phyloP scores from a whole-genome alignment of 129 eudicot genomes.

The Solidago caesia region DNA sequence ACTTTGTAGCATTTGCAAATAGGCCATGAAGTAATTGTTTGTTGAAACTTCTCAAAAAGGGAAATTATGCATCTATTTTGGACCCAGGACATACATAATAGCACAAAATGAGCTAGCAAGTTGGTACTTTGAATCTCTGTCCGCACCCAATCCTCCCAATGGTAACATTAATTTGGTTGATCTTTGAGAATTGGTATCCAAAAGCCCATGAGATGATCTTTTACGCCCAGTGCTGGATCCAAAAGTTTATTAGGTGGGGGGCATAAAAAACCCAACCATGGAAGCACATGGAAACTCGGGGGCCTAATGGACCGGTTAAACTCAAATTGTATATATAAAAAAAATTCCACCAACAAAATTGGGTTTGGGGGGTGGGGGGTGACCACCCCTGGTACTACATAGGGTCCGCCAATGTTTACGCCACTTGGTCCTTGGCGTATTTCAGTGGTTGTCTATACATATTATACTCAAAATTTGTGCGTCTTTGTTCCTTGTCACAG shows the following conservation, averaged over 20 bases:
- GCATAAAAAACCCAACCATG: too few species aligned
- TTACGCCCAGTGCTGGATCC: too few species aligned
- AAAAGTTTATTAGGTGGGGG: too few species aligned
- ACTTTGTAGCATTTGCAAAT: neutral
- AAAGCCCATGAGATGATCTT: neutral
- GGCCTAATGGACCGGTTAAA: too few species aligned
- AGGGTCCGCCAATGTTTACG: too few species aligned
- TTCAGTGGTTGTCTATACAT: constrained; percentile 10
- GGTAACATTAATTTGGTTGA: neutral
- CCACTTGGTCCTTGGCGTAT: neutral
- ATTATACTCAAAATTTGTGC: neutral
- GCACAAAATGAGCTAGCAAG: neutral
- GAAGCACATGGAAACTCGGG: too few species aligned
- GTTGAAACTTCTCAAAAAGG: neutral
- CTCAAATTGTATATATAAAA: too few species aligned
- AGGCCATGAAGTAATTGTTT: neutral
- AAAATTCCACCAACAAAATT: too few species aligned
- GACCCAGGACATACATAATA: neutral
- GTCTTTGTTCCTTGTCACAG: neutral
- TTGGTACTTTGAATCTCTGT: too few species aligned
- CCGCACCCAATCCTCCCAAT: neutral
- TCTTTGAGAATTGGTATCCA: neutral
- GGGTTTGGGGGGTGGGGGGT: too few species aligned
- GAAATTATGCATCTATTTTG: neutral
- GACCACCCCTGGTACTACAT: too few species aligned